Conservation (phyloP, 225 moss, liverwort and hornwort species). For the Climacium dendroides region DNA sequence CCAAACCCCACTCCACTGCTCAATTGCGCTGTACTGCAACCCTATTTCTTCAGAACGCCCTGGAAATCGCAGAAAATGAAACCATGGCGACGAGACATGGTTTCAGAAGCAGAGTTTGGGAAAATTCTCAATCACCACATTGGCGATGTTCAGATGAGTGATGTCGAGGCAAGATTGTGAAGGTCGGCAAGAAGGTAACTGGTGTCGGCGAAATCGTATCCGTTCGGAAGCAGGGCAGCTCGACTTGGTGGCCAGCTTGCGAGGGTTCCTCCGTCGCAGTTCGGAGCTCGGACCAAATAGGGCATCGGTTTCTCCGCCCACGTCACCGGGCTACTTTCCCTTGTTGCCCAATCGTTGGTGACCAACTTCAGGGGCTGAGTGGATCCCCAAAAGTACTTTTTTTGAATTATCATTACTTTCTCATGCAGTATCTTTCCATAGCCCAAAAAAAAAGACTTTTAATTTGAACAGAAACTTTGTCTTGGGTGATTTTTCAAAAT, state of each 20-base stretch:
- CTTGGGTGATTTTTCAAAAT: not conserved
- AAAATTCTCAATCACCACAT: not conserved
- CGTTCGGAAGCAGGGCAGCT: not conserved
- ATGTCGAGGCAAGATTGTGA: not conserved
- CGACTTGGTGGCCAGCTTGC: too few species aligned
- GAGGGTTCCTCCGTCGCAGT: not conserved
- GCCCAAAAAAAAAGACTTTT: not conserved
- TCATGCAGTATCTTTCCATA: not conserved
- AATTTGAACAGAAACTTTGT: not conserved
- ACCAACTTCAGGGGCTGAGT: accelerated
- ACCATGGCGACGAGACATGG: not conserved
- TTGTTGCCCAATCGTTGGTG: not conserved
- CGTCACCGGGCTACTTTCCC: too few species aligned
- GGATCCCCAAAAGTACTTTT: not conserved
- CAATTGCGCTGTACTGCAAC: not conserved
- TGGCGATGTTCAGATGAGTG: not conserved
- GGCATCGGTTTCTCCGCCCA: not conserved
- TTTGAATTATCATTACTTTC: not conserved
- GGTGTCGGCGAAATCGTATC: not conserved
- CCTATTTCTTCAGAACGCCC: not conserved
- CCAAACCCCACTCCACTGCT: not conserved
- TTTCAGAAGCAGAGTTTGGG: not conserved
- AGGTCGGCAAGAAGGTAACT: not conserved
- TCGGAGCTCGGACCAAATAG: not conserved
- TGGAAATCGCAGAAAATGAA: not conserved